A percentile compares a stretch with the other conserved stretches of the same genome.
phyloP scores from a whole-genome alignment of 768 basidiomycete species.

The Tulasnella sp. region DNA sequence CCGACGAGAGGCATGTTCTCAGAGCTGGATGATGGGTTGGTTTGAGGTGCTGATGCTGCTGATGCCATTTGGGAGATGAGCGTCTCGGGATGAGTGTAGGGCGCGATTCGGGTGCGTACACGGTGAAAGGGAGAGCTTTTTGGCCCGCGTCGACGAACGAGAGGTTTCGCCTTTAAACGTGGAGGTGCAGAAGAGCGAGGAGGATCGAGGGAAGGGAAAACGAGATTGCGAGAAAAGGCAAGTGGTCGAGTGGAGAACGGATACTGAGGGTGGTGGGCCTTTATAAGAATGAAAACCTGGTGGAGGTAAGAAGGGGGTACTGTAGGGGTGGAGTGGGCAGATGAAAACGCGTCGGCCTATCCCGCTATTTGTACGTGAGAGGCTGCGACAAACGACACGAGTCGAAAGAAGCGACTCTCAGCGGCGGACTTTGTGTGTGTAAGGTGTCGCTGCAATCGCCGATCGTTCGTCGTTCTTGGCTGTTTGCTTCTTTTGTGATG shows the following conservation, averaged over 20 bases:
- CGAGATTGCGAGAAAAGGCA: not conserved
- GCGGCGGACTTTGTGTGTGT: not conserved
- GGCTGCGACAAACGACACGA: not conserved
- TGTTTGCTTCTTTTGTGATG: not conserved
- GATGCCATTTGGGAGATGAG: conserved; percentile 1
- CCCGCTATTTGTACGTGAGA: conserved; percentile 15
- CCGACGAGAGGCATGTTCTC: conserved; percentile 27
- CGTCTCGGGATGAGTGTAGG: not conserved
- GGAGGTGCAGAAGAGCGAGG: not conserved
- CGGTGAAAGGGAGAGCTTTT: not conserved
- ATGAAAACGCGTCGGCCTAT: not conserved
- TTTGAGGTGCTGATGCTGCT: not conserved
- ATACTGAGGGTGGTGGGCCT: not conserved
- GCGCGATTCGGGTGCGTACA: not conserved
- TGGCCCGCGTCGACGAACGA: not conserved
- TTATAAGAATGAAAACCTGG: not conserved
- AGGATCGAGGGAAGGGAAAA: not conserved
- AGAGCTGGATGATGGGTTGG: not conserved
- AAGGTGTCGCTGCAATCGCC: not conserved
- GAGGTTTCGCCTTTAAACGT: not conserved
- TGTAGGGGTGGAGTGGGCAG: not conserved
- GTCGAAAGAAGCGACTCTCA: not conserved
- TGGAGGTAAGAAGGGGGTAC: not conserved
- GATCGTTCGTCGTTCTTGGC: not conserved
- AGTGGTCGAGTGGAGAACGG: not conserved